Evolutionary conservation across 805 yeast genomes (phyloP), one percentile per base, ranked within the genome.

Genomic region (Millerozyma acaciae): DNA sequence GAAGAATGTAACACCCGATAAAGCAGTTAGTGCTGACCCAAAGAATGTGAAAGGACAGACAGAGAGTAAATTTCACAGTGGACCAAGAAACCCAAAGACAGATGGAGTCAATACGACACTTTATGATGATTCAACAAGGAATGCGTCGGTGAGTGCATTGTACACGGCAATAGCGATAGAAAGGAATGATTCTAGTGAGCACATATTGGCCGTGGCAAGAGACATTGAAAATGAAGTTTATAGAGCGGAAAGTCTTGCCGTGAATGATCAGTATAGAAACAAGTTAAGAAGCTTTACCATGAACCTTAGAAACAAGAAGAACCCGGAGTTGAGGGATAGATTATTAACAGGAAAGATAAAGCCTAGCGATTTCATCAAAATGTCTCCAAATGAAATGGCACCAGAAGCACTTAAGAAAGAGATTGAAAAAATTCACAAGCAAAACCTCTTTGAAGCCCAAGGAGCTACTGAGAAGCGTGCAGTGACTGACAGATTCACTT

Each of bases 391-490:
- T 52, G 98, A 93, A 46, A 73, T 93, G 79, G 97, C 97, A 0
- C 95, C 97, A 3, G 96, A 85, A 51, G 78, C 86, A 21, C 73
- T 93, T 47, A 86, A 84, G 60, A 74, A 81, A 57, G 93, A 89
- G 55, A 71, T 89, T 45, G 94, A 87, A 50, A 79, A 83, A 50
- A 73, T 93, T 47, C 87, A 85, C 51, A 81, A 84, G 55, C 84
- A 86, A 59, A 93, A 93, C 59, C 68, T 93, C 55, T 90, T 84
- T 60, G 95, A 90, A 55, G 98, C 98, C 2, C 97, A 87, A 62
- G 96, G 97, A 49, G 97, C 98, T 5, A 88, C 86, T 5, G 93
- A 90, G 50, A 87, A 88, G 68, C 75, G 97, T 49, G 95, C 97
- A 1, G 88, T 87, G 23, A 93, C 98, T 6, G 97, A 90, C 59